Evolutionary conservation across 2,329 filamentous ascomycete genomes (phyloP).

Genomic region (Mollisiaceae sp.): DNA sequence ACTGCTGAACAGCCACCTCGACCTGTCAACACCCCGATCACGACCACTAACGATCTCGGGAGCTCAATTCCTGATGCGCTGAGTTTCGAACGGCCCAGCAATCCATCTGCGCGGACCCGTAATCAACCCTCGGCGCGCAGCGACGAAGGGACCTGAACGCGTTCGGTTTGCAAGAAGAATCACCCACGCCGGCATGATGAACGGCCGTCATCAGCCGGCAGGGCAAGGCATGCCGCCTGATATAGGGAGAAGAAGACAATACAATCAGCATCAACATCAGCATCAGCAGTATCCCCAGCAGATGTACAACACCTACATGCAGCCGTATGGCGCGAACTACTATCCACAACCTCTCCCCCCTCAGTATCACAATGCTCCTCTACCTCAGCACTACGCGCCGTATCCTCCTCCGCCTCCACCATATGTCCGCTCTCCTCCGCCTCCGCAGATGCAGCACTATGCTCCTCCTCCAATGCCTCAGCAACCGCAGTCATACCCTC

Average conservation of each 20-base stretch:
- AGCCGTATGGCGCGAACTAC: constrained; percentile 55
- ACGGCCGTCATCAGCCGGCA: constrained; percentile 76
- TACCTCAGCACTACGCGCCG: constrained; percentile 53
- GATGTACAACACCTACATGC: constrained; percentile 58
- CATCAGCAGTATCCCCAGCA: constrained; percentile 49
- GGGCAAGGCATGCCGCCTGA: constrained; percentile 60
- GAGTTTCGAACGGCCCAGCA: not conserved
- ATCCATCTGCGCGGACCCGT: not conserved
- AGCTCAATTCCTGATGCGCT: constrained; percentile 26
- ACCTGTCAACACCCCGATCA: not conserved
- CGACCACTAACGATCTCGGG: not conserved
- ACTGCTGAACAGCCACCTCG: constrained; percentile 11
- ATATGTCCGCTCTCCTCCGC: constrained; percentile 56
- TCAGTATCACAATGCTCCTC: constrained; percentile 59
- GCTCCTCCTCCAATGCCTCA: constrained; percentile 48
- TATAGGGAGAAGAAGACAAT: constrained; percentile 41
- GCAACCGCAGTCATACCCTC: constrained; percentile 48
- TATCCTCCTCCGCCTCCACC: constrained; percentile 40
- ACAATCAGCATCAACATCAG: constrained; percentile 40
- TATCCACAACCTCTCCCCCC: constrained; percentile 63
- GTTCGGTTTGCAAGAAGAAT: constrained; percentile 35
- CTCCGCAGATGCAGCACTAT: constrained; percentile 58
- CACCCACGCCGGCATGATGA: constrained; percentile 77
- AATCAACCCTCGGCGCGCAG: constrained; percentile 26
- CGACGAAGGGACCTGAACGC: constrained; percentile 32